Evolutionary conservation across 2,329 filamentous ascomycete species (phyloP), one percentile per base, ranked within the genome.

Genomic region (Metarhizium rileyi): DNA sequence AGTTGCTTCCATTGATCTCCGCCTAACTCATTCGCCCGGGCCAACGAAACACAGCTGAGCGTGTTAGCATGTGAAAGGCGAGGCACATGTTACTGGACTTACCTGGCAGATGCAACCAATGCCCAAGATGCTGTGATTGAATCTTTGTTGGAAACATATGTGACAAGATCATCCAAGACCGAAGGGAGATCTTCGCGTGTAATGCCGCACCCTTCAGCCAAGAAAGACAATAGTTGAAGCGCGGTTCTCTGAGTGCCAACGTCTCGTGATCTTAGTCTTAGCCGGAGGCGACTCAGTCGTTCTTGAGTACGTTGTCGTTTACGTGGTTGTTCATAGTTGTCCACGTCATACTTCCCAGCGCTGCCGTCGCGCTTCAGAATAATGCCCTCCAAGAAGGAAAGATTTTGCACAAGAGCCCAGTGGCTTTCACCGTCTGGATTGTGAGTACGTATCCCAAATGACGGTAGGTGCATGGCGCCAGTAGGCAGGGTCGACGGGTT

Each of bases 61-160:
- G 41, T 23, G 45, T 66, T 33, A 67, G 59, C 28, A 25, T 28
- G 14, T 43, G 14, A n/a, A 8, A 7, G 3, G 30, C 27, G 52
- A 26, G 26, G 27, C 44, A 43, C 36, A 35, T 12, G 1, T 40
- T 26, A 14, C 4, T 3, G 23, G 49, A 75, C 10, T 61, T 70
- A 90, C 88, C 86, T 87, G 54, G 87, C 75, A 61, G 89, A 80
- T n/a, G 83, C 84, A 47, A 96, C 65, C 71, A 95, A 81, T 18
- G 89, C 84, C 93, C 93, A 98, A 0, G 83, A 87, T 7, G 83
- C 78, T 38, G 84, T 70, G 8, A 67, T 65, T 14, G 70, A 68
- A 56, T 85, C 82, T 58, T 95, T 90, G 59, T 93, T 86, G 9
- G 78, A 74, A 41, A 86, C 78, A 48, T 77, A 73, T 10, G 69